Conservation (phyloP, 192 early-diverging fungal species). For the Jimgerdemannia lactiflua region DNA sequence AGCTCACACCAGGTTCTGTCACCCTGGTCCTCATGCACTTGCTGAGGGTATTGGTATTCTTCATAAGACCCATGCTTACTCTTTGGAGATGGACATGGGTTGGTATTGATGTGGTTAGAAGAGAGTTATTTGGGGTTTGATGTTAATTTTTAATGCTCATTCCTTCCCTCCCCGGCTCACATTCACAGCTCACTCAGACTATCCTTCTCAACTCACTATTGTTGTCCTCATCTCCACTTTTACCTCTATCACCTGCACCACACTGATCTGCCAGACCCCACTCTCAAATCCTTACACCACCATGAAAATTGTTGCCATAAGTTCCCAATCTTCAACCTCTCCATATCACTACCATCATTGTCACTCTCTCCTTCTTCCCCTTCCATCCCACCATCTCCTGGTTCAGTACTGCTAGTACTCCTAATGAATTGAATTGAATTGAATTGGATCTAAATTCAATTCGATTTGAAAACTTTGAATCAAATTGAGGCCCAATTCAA, state of each 20-base stretch:
- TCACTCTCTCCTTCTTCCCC: constrained; percentile 57
- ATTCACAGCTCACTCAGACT: constrained; percentile 4
- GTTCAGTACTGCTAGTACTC: constrained; percentile 11
- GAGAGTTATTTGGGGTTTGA: no score
- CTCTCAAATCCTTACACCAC: constrained; percentile 61
- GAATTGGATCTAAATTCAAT: no score
- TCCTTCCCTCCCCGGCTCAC: constrained; percentile 4
- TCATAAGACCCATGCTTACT: constrained; percentile 18
- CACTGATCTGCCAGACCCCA: constrained; percentile 30
- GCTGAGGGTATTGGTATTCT: constrained; percentile 30
- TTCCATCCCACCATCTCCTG: constrained; percentile 38
- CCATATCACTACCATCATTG: constrained; percentile 47
- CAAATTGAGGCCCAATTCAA: no score
- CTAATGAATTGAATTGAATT: no score
- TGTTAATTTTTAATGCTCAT: neutral
- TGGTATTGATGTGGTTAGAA: constrained; percentile 9
- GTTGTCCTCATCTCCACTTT: constrained; percentile 1
- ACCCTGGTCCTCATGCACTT: constrained; percentile 22
- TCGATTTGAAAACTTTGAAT: no score
- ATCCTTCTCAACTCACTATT: constrained; percentile 9
- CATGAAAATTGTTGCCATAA: constrained; percentile 57
- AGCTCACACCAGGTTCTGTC: constrained; percentile 21
- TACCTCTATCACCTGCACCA: constrained; percentile 24
- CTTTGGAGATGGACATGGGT: constrained; percentile 2
- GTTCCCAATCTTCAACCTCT: constrained; percentile 73